A percentile compares a stretch with the other conserved stretches of the same genome.
These are phyloP conservation scores for Cenchrus fungigraminus DNA, from an alignment of 176 grass and related monocot species.

Conservation along the genomic window DNA sequence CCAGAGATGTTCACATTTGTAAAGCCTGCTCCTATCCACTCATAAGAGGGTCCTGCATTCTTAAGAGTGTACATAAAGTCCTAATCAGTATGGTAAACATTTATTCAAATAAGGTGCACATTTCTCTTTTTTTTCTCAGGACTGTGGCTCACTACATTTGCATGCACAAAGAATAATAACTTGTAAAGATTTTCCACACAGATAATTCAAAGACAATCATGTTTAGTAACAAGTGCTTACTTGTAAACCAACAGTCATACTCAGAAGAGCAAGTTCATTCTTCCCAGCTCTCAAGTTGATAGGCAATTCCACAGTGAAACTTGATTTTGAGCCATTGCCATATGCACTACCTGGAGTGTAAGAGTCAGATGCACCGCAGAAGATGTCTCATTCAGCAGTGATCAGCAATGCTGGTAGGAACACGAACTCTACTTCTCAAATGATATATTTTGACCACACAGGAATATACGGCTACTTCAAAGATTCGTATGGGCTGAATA, in stretches of 20 bases:
- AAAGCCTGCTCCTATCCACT: slow-evolving; percentile 88
- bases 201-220: slow-evolving; percentile 25
- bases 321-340: slow-evolving; percentile 74
- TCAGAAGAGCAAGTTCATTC: slow-evolving; percentile 82
- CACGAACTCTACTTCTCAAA: slow-evolving; percentile 25
- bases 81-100: slow-evolving; percentile 26
- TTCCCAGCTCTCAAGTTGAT: slow-evolving; percentile 67
- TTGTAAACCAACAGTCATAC: slow-evolving; percentile 95
- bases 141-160: neutral
- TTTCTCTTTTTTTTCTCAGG: slow-evolving; percentile 24
- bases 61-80: slow-evolving; percentile 45
- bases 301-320: slow-evolving; percentile 61
- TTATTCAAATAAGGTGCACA: neutral
- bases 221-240: slow-evolving; percentile 52
- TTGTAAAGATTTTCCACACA: neutral
- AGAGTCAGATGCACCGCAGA: neutral
- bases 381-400: neutral
- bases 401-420: slow-evolving; percentile 7
- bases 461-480: slow-evolving; percentile 21
- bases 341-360: slow-evolving; percentile 63
- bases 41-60: slow-evolving; percentile 88
- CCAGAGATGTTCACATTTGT: slow-evolving; percentile 80
- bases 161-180: slow-evolving; percentile 17
- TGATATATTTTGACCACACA: neutral
- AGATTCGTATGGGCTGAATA: slow-evolving; percentile 22